Evolutionary conservation across 805 yeast species (phyloP), one percentile per base, ranked within the genome.

Genomic region (Isabelozyma heimii): DNA sequence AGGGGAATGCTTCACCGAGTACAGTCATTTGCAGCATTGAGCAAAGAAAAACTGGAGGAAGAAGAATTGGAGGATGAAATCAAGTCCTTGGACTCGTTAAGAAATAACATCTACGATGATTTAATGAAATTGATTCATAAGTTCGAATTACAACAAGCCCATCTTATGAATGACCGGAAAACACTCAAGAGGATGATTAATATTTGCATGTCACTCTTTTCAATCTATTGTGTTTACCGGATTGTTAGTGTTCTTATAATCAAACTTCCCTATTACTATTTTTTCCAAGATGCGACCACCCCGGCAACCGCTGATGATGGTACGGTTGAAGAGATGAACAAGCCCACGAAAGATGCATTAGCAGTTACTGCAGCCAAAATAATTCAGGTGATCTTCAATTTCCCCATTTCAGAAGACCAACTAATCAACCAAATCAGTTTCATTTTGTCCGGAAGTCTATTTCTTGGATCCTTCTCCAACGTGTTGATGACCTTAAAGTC

Each of bases 391-490:
- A 48, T 65, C 4, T 53, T 65, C 40, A 53, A 60, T 24, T 33
- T 62, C 9, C 66, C 73, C 1, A 51, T 64, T 2, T 65, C 76
- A 10, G 74, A 69, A 52, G 67, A 72, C 2, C 75, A 68, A 52
- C 60, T 77, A 51, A 67, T 75, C 24, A 73, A 73, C 48, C 78
- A 73, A 55, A 64, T 80, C 38, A 70, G 80, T 42, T 74, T 85
- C 49, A 52, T 81, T 2, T 59, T 85, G 13, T 81, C 89, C 0
- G 81, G 85, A 9, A 73, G 77, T 13, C 69, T 86, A 46, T 85
- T 86, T 55, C 58, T 80, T 0, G 77, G 86, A 49, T 83, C 89
- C 1, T 76, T 86, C 55, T 82, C 86, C 24, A 84, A 84, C 47
- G 91, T 86, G 1, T 62, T 77, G 43, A 67, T 76, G 39, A 84